A percentile compares a stretch with the other conserved stretches of the same genome.
phyloP scores from a whole-genome alignment of 176 grass and related monocot species.

The Zizania latifolia region DNA sequence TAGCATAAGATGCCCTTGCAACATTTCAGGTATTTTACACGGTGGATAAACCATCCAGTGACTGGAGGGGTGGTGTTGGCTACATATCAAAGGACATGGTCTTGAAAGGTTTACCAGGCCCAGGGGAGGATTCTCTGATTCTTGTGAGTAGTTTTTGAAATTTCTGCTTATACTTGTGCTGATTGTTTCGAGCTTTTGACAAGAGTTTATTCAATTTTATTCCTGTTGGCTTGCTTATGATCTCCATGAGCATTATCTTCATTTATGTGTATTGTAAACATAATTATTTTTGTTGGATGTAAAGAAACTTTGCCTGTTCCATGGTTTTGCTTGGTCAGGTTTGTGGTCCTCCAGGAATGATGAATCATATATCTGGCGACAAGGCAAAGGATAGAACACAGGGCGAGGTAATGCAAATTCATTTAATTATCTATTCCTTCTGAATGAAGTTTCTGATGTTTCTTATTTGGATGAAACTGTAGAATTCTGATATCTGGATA shows the following conservation, averaged over 20 bases:
- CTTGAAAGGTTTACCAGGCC: slow-evolving; percentile 84
- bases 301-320: not conserved
- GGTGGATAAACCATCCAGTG: slow-evolving; percentile 76
- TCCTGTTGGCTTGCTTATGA: slow-evolving; percentile 1
- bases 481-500: not conserved
- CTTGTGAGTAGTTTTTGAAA: slow-evolving; percentile 56
- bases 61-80: slow-evolving; percentile 75
- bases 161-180: not conserved
- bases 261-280: not conserved
- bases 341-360: slow-evolving; percentile 94
- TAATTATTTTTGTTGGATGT: not conserved
- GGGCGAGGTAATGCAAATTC: slow-evolving; percentile 60
- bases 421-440: not conserved
- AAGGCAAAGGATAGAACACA: slow-evolving; percentile 84
- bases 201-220: not conserved
- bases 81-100: slow-evolving; percentile 77
- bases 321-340: slow-evolving; percentile 52
- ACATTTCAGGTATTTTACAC: slow-evolving; percentile 86
- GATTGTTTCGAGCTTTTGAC: not conserved
- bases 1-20: not conserved
- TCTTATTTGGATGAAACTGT: not conserved
- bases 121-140: slow-evolving; percentile 56
- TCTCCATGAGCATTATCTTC: not conserved
- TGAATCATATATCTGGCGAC: slow-evolving; percentile 90
- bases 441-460: not conserved